Evolutionary conservation across 768 basidiomycete genomes (phyloP).

Genomic region (Boletus rubescentipes): DNA sequence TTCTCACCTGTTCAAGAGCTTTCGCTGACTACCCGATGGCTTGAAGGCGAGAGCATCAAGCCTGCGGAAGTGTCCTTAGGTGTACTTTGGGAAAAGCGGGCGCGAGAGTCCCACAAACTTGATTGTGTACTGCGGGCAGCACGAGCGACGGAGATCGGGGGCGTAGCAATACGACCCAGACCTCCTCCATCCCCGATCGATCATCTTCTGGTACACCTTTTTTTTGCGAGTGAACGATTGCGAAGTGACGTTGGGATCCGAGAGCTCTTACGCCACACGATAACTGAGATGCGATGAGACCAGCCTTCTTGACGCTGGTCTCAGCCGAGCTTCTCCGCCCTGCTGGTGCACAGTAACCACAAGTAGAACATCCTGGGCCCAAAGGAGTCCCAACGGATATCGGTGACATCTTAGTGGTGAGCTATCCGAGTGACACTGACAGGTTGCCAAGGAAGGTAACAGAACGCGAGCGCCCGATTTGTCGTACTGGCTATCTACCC

Average conservation of each 20-base stretch:
- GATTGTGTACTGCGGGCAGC: constrained; percentile 95
- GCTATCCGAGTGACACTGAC: not conserved
- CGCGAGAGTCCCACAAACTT: constrained; percentile 47
- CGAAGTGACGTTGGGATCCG: not conserved
- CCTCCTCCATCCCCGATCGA: constrained; percentile 83
- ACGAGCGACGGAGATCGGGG: constrained; percentile 76
- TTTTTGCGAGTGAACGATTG: constrained; percentile 5
- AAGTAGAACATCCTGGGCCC: constrained; percentile 40
- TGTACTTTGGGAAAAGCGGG: constrained; percentile 3
- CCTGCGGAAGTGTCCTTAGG: constrained; percentile 38
- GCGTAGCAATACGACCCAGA: constrained; percentile 87
- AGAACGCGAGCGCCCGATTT: not conserved
- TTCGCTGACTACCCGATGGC: constrained; percentile 71
- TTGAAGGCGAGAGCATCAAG: constrained; percentile 66
- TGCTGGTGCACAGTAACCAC: constrained; percentile 67
- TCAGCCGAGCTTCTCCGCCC: constrained; percentile 42
- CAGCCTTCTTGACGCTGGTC: constrained; percentile 49
- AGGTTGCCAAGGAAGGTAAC: not conserved
- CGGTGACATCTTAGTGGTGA: constrained; percentile 18
- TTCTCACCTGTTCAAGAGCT: constrained; percentile 65
- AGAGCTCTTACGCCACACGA: constrained; percentile 47
- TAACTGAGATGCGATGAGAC: constrained; percentile 48
- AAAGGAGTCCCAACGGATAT: constrained; percentile 30
- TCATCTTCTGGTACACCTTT: constrained; percentile 79
- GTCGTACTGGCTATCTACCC: constrained; percentile 30